Evolutionary conservation across 2,329 filamentous ascomycete species (phyloP).

Genomic region (Ceratocystis cubensis): DNA sequence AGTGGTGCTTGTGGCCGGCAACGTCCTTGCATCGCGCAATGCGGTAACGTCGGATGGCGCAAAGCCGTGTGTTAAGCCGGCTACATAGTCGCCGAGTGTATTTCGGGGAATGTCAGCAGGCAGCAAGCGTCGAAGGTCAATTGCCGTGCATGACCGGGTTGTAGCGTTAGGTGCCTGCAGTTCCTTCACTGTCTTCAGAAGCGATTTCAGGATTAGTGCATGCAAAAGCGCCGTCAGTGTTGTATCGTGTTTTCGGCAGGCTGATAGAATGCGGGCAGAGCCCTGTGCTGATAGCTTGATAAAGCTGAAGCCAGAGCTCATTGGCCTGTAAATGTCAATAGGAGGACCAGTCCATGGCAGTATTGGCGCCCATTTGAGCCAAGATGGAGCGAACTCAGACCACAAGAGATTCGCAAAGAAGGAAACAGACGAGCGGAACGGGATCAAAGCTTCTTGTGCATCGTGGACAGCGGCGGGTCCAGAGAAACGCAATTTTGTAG

Average conservation of each 20-base stretch:
- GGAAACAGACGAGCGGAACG: constrained; percentile 30
- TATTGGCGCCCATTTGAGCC: constrained; percentile 27
- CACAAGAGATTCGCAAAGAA: constrained; percentile 34
- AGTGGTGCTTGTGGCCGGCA: not conserved
- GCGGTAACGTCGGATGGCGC: constrained; percentile 23
- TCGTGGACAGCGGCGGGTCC: constrained; percentile 28
- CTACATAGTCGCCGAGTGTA: constrained; percentile 33
- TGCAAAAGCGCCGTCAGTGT: constrained; percentile 41
- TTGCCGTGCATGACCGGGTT: constrained; percentile 29
- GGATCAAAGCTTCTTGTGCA: constrained; percentile 32
- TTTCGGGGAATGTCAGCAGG: constrained; percentile 23
- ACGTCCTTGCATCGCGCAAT: not conserved
- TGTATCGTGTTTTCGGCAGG: constrained; percentile 31
- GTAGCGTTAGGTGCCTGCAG: not conserved
- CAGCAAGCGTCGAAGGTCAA: constrained; percentile 33
- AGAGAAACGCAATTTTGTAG: constrained; percentile 27
- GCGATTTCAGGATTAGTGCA: constrained; percentile 32
- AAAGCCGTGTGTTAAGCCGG: constrained; percentile 28
- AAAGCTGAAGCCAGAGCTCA: constrained; percentile 29
- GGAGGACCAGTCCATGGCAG: constrained; percentile 31
- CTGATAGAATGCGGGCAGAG: constrained; percentile 28
- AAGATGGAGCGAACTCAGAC: constrained; percentile 31
- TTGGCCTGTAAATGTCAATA: constrained; percentile 29
- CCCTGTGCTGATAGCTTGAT: constrained; percentile 28
- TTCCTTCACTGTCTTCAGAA: not conserved